Percentiles rank a stretch among this genome's conserved stretches.
Evolutionary conservation across 2,329 filamentous ascomycete species (phyloP).

Genomic region (Pyricularia sp.): DNA sequence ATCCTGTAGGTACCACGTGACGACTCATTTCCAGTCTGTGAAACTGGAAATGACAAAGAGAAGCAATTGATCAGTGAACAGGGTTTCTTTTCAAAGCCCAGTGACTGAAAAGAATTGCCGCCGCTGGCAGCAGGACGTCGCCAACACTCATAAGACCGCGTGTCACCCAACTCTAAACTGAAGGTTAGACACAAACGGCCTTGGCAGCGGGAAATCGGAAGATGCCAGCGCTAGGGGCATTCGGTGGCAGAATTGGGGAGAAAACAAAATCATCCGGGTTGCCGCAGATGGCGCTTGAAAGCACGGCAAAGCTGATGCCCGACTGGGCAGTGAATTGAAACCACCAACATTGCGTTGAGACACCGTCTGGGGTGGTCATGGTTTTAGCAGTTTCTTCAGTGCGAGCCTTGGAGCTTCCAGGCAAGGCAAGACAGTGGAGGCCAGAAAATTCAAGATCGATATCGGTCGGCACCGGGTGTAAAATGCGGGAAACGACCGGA

Average conservation of each 20-base stretch:
- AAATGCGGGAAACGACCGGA: too few species aligned
- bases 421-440: too few species aligned
- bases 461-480: too few species aligned
- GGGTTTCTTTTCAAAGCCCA: neutral
- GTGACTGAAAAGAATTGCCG: neutral
- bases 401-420: too few species aligned
- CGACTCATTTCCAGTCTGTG: neutral
- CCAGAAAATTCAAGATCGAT: too few species aligned
- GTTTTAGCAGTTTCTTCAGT: too few species aligned
- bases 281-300: too few species aligned
- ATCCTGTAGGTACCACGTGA: neutral
- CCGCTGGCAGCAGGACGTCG: neutral
- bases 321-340: too few species aligned
- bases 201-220: neutral
- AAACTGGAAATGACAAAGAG: neutral
- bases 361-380: too few species aligned
- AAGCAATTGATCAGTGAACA: neutral
- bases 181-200: neutral
- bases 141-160: neutral
- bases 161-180: slow-evolving; percentile 1
- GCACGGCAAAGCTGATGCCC: too few species aligned
- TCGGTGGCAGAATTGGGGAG: neutral
- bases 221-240: neutral
- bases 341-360: too few species aligned
- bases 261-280: neutral